Conservation (phyloP, 495 filamentous ascomycete species). For the Endocarpon pusillum region DNA sequence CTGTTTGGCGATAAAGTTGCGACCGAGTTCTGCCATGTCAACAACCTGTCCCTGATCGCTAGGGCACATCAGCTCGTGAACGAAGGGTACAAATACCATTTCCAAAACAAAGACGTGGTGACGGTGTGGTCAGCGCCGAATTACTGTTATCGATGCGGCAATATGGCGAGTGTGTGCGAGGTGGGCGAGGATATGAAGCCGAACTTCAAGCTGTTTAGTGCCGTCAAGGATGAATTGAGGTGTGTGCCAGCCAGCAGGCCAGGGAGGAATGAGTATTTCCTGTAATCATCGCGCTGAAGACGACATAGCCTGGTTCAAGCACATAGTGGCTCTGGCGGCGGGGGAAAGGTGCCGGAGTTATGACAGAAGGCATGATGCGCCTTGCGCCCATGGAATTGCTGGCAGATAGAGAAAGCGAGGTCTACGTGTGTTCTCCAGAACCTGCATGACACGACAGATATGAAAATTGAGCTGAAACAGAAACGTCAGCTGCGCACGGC, state of each 20-base stretch:
- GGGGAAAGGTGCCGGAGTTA: too few species aligned
- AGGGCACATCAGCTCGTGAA: conserved; percentile 94
- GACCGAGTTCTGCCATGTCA: conserved; percentile 98
- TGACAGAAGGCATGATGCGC: too few species aligned
- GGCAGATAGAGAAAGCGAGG: too few species aligned
- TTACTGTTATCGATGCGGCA: conserved; percentile 97
- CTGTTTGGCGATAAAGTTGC: conserved; percentile 94
- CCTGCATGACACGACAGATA: too few species aligned
- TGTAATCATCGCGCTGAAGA: too few species aligned
- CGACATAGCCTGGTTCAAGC: too few species aligned
- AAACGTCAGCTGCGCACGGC: too few species aligned
- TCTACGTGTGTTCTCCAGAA: too few species aligned
- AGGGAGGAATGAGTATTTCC: conserved; percentile 83
- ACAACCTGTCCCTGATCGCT: conserved; percentile 84
- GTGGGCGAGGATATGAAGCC: conserved; percentile 70
- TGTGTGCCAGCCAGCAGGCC: conserved; percentile 69
- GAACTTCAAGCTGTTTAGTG: conserved; percentile 85
- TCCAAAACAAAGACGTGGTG: conserved; percentile 88
- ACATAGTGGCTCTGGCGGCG: too few species aligned
- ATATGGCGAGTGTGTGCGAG: conserved; percentile 93
- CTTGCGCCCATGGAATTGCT: too few species aligned
- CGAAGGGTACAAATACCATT: conserved; percentile 98
- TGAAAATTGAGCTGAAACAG: too few species aligned
- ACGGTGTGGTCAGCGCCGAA: conserved; percentile 98
- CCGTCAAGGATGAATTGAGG: conserved; percentile 80